A percentile compares a stretch with the other conserved stretches of the same genome.
Conservation (phyloP, 164 flowering plant genomes). For the Vitis amurensis region DNA sequence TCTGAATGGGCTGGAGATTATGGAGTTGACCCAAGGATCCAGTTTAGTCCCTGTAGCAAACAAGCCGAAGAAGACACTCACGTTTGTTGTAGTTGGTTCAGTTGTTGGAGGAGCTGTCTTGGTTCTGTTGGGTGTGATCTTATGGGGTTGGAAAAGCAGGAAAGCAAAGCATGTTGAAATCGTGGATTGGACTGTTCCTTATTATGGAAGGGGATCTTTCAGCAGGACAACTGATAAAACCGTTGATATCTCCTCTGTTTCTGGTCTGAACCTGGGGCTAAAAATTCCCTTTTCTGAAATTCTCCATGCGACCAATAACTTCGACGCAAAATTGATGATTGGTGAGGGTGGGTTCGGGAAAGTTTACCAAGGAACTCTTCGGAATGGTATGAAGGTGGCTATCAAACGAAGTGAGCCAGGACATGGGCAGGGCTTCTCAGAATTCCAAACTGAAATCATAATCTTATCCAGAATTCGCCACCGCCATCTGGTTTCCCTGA, state of each 20-base stretch:
- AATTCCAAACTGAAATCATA: conserved; percentile 26
- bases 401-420: conserved; percentile 24
- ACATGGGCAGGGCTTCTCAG: conserved; percentile 23
- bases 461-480: conserved; percentile 21
- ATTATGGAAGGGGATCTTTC: conserved; percentile 6
- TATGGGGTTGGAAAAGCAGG: conserved; percentile 2
- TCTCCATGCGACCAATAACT: conserved; percentile 17
- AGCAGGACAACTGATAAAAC: background rate
- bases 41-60: background rate
- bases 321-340: conserved; percentile 5
- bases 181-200: conserved; percentile 9
- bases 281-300: conserved; percentile 19
- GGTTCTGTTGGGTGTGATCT: background rate
- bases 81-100: conserved; percentile 11
- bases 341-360: conserved; percentile 29
- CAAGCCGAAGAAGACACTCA: background rate
- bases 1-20: conserved; percentile 59
- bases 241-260: conserved; percentile 2
- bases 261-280: conserved; percentile 15
- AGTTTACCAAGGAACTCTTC: conserved; percentile 17
- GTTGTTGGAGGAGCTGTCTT: conserved; percentile 9
- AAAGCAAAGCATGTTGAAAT: conserved; percentile 7
- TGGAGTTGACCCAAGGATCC: conserved; percentile 27
- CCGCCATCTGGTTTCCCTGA: conserved; percentile 23
- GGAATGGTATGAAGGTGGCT: conserved; percentile 19